Percentiles rank a stretch among this genome's conserved stretches.
Evolutionary conservation across 2,329 filamentous ascomycete species (phyloP).

Genomic region (Fusarium pilosicola): DNA sequence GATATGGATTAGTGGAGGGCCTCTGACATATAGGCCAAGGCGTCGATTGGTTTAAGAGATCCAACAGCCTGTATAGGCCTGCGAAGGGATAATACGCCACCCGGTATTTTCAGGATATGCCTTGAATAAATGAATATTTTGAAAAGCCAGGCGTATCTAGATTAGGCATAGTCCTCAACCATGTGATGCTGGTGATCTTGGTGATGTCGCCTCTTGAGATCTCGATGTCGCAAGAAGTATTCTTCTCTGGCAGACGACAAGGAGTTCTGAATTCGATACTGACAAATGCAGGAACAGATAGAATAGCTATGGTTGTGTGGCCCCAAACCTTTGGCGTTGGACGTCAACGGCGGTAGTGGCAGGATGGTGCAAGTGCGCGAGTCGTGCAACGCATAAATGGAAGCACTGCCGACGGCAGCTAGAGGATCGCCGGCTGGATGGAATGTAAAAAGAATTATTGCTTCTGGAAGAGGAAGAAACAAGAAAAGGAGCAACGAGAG

Average conservation of each 20-base stretch:
- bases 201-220: not conserved
- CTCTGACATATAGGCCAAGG: not conserved
- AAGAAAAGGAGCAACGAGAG: not conserved
- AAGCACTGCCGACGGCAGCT: slow-evolving; percentile 16
- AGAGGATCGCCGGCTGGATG: slow-evolving; percentile 6
- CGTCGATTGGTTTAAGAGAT: not conserved
- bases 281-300: slow-evolving; percentile 28
- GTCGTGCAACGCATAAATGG: slow-evolving; percentile 25
- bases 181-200: not conserved
- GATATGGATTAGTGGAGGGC: not conserved
- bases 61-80: not conserved
- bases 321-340: slow-evolving; percentile 12
- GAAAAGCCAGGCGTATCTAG: slow-evolving; percentile 2
- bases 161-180: slow-evolving; percentile 23
- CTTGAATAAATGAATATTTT: slow-evolving; percentile 9
- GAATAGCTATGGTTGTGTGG: not conserved
- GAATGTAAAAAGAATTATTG: slow-evolving; percentile 16
- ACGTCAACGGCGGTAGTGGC: slow-evolving; percentile 11
- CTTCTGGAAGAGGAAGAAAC: not conserved
- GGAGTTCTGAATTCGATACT: not conserved
- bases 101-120: not conserved
- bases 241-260: not conserved
- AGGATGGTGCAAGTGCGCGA: slow-evolving; percentile 25
- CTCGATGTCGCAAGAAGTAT: not conserved
- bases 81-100: not conserved